Evolutionary conservation across 257 asterid species (phyloP), one percentile per base, ranked within the genome.

Genomic region (Apocynum venetum): DNA sequence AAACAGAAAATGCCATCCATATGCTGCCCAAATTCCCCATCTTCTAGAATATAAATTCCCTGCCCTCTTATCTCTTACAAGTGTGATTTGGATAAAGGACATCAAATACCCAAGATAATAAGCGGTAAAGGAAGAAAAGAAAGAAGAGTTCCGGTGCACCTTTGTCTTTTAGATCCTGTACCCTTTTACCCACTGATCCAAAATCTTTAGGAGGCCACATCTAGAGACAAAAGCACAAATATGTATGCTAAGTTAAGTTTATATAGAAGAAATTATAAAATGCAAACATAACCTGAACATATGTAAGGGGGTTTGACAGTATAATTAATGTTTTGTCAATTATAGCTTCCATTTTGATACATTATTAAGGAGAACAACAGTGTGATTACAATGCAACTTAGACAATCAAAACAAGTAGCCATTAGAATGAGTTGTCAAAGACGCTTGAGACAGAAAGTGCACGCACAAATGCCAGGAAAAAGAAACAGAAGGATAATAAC

Each of bases 171-270:
- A 67, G 78, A 74, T 78, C 82, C 57, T 48, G 47, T 71, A 70
- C 78, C 49, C 77, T 76, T 74, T 80, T 80, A 72, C 81, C 83
- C 59, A 87, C 55, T 25, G 84, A 85, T 81, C 87, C 83, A 77
- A 86, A 82, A 78, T 88, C 88, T 82, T 82, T 60, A 46, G 82
- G 86, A 59, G 97, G 94, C 94, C 96, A 90, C 35, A 72, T 44
- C 70, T 79, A 41, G 14, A 77, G 51, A 47, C 71, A 71, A 43
- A 72, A 75, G 38, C 38, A 47, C 41, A 64, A 48, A 43, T 9
- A 72, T 35, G 12, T 11, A 43, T 8, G 43, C 4, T 6, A 20
- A 43, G 36, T 8, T 68, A 68, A 68, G 14, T 36, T 68, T 68
- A 6, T 43, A 47, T 31, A 68, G 36, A 2, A 68, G 20, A 57